Evolutionary conservation across 2,329 filamentous ascomycete species (phyloP), one percentile per base, ranked within the genome.

Genomic region (Curvularia sp.): DNA sequence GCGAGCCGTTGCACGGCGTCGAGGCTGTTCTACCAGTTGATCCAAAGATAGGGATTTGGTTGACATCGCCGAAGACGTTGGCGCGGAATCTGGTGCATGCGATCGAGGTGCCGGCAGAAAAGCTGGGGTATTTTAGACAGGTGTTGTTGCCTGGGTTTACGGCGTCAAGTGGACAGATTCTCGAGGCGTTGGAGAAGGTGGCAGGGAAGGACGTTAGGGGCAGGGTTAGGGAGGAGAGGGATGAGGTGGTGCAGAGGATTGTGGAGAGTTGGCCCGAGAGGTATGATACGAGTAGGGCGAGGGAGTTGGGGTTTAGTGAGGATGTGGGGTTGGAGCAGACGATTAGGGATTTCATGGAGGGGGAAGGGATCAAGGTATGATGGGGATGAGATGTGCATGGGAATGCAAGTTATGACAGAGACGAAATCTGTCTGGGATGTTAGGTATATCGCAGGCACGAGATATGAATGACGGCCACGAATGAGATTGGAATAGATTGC

Each of bases 1-100:
- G 87, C 22, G 87, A 89, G 75, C 86, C 87, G 0, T 79, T 89
- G 67, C 78, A 82, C 38, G 86, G 86, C 0, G 48, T 81, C 52
- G 82, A 82, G 63, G 82, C 80, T 44, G 73, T 81, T 30, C 67
- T 87, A 15, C 85, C 85, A 0, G 77, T 86, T 58, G 75, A 78
- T 54, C 76, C 79, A 56, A 79, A 81, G 42, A 84, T 85, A 47
- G 79, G 84, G 49, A 80, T 85, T 61, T 87, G 85, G 85, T 79
- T 87, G 42, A 85, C 82, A 58, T 84, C 82, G 47, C 85, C 85
- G 6, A 78, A 80, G 46, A 84, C 82, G 2, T 73, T 87, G 60
- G 80, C 85, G 22, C 78, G 78, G 68, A 87, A 87, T 67, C 70
- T 87, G 49, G 71, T 85, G 28, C 80, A 83, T 66, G 82, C 83